Base-by-base conservation (phyloP, 176 grass and related monocot species). In the Aegilops speltoides region DNA sequence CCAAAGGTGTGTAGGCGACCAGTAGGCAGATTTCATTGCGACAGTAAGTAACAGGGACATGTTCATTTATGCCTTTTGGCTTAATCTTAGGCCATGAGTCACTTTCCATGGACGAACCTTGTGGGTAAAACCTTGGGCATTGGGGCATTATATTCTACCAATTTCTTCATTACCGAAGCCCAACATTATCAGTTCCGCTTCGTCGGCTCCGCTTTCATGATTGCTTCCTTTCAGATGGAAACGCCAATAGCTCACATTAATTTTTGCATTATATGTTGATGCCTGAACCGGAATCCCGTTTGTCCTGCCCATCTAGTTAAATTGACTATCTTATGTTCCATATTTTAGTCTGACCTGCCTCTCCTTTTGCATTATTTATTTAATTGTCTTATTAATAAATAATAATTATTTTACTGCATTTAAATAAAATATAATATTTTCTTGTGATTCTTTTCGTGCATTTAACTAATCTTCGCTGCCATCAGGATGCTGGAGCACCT, bases 401-500 rank as follows among this genome's bases (percentile, higher is more conserved):
- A 48, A 22, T 68, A 57, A 15, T 62, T 65, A 48, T 4, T 43
- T 69, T 36, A 57, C 12, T 85, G 26, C 6, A 76, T 82, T 79
- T 40, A 37, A 57, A 48, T 72, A 45, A 43, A 70, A 78, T 36
- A 66, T 36, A 26, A 60, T 48, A 65, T 57, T 10, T 83, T 79
- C 60, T 64, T 71, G 25, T 79, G 34, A 64, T 71, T 69, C 57
- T 33, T 87, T 62, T 75, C 11, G 13, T 79, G 41, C 33, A 24
- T 74, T 87, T 79, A 83, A 75, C 34, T 77, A 84, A 76, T 67
- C 14, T 83, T 65, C 74, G 82, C 43, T 75, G 75, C 22, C 82
- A 50, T 84, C 85, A 94, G 93, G 90, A 86, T 74, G 59, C 86
- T 89, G 86, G 76, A 82, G 90, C 74, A 68, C 45, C 88, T 86